Percentiles rank a stretch among this genome's conserved stretches.
These are phyloP conservation scores for Neofusicoccum ribis DNA, from an alignment of 2,329 filamentous ascomycete species.

Conservation along the genomic window DNA sequence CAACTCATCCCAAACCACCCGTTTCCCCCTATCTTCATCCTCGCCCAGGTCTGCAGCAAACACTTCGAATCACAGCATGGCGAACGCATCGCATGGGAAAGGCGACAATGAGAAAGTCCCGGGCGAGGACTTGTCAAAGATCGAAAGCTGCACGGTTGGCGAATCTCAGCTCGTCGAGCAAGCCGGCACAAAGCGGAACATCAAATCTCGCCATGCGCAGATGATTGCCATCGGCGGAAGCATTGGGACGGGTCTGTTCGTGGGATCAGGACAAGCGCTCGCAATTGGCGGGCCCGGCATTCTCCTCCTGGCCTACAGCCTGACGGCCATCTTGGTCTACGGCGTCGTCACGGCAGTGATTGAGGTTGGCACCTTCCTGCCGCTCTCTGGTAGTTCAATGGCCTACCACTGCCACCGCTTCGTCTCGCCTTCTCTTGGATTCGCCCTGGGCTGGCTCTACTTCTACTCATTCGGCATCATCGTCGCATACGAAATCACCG, in stretches of 20 bases:
- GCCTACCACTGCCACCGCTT: constrained; percentile 72
- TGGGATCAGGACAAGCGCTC: neutral
- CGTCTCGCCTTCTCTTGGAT: neutral
- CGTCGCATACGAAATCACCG: constrained; percentile 45
- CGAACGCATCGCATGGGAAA: too few relatives aligned
- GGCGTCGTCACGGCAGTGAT: constrained; percentile 28
- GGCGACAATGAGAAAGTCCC: too few relatives aligned
- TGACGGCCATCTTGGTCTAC: constrained; percentile 24
- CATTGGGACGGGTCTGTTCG: constrained; percentile 16
- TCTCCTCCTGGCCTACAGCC: neutral
- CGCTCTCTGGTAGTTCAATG: constrained; percentile 69
- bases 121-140: too few relatives aligned
- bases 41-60: too few relatives aligned
- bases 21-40: too few relatives aligned
- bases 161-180: neutral
- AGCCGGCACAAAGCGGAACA: neutral
- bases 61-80: too few relatives aligned
- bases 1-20: too few relatives aligned
- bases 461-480: constrained; percentile 8
- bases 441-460: constrained; percentile 1
- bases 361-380: constrained; percentile 29
- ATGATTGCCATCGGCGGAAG: constrained; percentile 5
- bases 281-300: constrained; percentile 27
- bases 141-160: too few relatives aligned
- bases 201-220: constrained; percentile 1